These are phyloP conservation scores for Talaromyces liani DNA, from an alignment of 495 filamentous ascomycete species.

Conservation along the genomic window DNA sequence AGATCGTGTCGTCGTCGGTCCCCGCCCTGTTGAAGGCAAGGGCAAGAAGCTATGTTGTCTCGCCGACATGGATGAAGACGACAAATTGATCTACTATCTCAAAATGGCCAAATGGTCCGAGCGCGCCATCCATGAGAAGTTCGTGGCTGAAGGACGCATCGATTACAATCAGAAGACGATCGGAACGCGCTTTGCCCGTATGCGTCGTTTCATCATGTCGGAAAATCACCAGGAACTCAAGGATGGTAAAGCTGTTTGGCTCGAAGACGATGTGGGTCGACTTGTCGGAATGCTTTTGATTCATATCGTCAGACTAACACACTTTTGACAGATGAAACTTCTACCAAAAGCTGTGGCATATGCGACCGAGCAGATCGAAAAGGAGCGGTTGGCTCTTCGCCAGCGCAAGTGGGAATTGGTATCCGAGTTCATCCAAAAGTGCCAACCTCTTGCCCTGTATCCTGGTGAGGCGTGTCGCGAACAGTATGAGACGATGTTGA, in stretches of 20 bases:
- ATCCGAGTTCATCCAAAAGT: constrained; percentile 8
- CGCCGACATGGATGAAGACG: constrained; percentile 7
- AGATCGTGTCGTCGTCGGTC: background rate
- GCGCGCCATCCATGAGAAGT: constrained; percentile 3
- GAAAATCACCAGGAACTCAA: constrained; percentile 22
- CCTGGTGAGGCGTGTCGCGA: constrained; percentile 12
- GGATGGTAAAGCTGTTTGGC: constrained; percentile 29
- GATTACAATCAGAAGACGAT: constrained; percentile 22
- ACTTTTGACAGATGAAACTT: constrained; percentile 6
- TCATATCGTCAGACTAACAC: background rate
- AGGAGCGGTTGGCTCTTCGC: constrained; percentile 3
- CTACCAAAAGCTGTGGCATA: constrained; percentile 9
- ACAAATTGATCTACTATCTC: constrained; percentile 6
- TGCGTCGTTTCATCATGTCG: constrained; percentile 20
- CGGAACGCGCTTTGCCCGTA: constrained; percentile 24
- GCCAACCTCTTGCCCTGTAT: constrained; percentile 10
- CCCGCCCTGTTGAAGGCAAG: background rate
- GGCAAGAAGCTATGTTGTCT: constrained; percentile 1
- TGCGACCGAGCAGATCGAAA: constrained; percentile 8
- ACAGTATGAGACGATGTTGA: constrained; percentile 4
- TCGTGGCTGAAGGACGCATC: constrained; percentile 4
- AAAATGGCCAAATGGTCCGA: constrained; percentile 8
- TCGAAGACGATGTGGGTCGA: constrained; percentile 25
- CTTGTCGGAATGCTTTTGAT: background rate
- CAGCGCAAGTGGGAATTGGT: constrained; percentile 9